Base-by-base conservation (phyloP, 192 early-diverging fungal genomes). In the Coemansia sp. region DNA sequence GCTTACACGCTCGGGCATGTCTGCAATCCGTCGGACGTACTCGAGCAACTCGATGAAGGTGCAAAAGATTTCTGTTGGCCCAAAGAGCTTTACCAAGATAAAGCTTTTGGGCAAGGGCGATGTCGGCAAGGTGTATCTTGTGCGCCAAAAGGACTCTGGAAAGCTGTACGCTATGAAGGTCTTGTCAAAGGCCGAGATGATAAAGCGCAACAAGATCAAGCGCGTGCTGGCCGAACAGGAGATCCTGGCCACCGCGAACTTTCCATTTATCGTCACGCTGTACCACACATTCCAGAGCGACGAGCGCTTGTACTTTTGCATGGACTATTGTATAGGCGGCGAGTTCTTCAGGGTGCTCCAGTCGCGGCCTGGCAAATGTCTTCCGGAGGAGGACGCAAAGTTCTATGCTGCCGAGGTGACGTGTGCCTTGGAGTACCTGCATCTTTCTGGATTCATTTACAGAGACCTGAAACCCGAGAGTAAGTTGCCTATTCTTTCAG, bases 381-480 rank as follows among this genome's bases (percentile, higher is more conserved):
- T 99, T 20, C 75, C 84, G 53, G 96, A 99, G 71, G 88, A 92
- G 55, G 94, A 92, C 64, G 98, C 95, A 34, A 88, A 90, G 76
- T 98, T 99, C 68, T 99, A 99, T 77, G 96, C 95, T 0, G 96
- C 98, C 48, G 98, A 99, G 73, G 96, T 99, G 2, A 89, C 94
- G 51, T 89, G 89, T 20, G 96, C 96, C 6, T 84, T 99, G 24
- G 96, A 98, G 83, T 99, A 97, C 69, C 81, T 99, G 62, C 98
- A 99, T 75, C 84, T 96, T 26, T 93, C 93, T 77, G 98, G 96
- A 4, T 96, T 95, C 66, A 96, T 99, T 61, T 99, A 99, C 83
- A 84, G 98, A 34, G 98, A 99, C 78, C 86, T 99, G 48, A 99
- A 99, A 75, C 98, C 98, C 33, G 98, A 98, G 71, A 98, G 78